Evolutionary conservation across 305 asterid genomes (phyloP), one percentile per base, ranked within the genome.

Genomic region (Solanum hybrid): DNA sequence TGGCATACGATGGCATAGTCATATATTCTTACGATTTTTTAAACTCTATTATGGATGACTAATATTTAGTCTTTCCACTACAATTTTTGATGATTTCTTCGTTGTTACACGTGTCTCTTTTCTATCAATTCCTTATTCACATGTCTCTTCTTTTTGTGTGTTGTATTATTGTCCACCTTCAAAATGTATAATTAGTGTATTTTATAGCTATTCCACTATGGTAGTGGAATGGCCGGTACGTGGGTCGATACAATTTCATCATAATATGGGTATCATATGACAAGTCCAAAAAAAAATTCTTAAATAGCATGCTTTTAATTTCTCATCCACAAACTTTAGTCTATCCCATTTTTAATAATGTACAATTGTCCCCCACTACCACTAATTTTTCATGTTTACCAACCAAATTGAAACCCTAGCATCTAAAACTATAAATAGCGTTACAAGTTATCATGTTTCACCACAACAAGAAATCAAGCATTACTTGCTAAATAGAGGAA

Each of bases 311-410:
- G 31, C n/a, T 16, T 86, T 14, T 20, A 56, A 89, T 85, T 89
- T 93, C 37, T 72, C 91, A 38, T 79, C 92, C 93, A 89, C 92
- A 90, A 90, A 36, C 86, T 91, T 90, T 89, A 46, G 92, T 89
- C 35, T 14, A 10, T 2, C 22, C 16, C 84, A 88, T 56, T 79
- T 38, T 24, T 22, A 37, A 4, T 56, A 31, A 56, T n/a, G 51
- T 79, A 38, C 46, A 66, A 32, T 79, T 88, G 26, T 89, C 73
- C 73, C 89, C 42, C 81, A 79, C 86, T 66, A 40, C 24, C 60
- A 87, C 11, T 31, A 73, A 24, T 60, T 10, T 77, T 6, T 20
- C 29, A 22, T 88, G 60, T 13, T 38, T 79, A 37, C 66, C 69
- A 17, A 87, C 27, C 69, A 56, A 17, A 56, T 56, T 2, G 26